Conservation (phyloP, 2,329 filamentous ascomycete genomes). For the Pseudopyricularia cyperi region DNA sequence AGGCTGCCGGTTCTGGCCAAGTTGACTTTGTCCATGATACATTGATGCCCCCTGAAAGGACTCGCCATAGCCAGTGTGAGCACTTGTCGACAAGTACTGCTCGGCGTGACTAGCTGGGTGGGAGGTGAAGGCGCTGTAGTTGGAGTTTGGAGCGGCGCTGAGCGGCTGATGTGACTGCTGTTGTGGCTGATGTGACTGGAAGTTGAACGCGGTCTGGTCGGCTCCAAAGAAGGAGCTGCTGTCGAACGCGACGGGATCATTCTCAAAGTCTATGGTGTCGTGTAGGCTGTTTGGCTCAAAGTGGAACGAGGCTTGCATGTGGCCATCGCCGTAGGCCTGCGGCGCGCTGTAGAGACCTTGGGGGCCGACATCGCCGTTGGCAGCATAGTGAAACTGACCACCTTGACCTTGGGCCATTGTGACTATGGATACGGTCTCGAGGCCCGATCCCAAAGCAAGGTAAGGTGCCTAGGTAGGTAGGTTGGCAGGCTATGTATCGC, state of each 20-base stretch:
- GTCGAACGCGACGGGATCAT: not conserved
- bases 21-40: not conserved
- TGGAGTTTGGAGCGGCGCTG: not conserved
- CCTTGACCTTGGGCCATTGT: slow-evolving; percentile 2
- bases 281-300: not conserved
- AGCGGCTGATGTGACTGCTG: not conserved
- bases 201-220: not conserved
- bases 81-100: not conserved
- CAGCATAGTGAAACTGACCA: slow-evolving; percentile 1
- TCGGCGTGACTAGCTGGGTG: not conserved
- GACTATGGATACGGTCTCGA: not conserved
- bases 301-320: not conserved
- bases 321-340: not conserved
- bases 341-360: not conserved
- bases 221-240: not conserved
- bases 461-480: not conserved
- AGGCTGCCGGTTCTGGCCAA: not conserved
- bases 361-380: not conserved
- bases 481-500: not conserved
- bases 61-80: not conserved
- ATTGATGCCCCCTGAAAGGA: not conserved
- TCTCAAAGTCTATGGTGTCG: not conserved
- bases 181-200: not conserved
- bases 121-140: not conserved
- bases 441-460: not conserved